Percentiles rank a stretch among this genome's conserved stretches.
Conservation (phyloP, 352 stramenopile species). For the Globisporangium solare region DNA sequence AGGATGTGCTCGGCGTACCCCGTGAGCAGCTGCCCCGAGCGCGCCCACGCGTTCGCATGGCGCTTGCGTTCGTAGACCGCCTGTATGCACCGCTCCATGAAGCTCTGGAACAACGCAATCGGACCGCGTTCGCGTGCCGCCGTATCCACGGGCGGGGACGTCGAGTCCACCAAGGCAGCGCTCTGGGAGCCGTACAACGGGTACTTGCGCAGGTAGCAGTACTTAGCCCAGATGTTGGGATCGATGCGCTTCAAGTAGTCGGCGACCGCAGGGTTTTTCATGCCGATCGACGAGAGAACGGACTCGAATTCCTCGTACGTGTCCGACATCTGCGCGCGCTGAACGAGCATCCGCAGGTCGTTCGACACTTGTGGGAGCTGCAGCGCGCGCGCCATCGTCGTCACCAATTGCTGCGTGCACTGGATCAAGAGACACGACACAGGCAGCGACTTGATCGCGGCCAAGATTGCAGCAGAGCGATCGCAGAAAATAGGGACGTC, state of each 20-base stretch:
- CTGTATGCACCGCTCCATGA: conserved; percentile 39
- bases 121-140: conserved; percentile 21
- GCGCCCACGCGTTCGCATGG: conserved; percentile 19
- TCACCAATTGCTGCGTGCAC: conserved; percentile 31
- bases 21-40: conserved; percentile 25
- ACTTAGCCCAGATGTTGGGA: conserved; percentile 29
- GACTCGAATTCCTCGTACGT: conserved; percentile 31
- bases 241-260: conserved; percentile 23
- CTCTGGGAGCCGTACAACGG: conserved; percentile 37
- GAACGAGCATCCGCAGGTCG: conserved; percentile 24
- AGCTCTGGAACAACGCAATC: conserved; percentile 35
- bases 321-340: conserved; percentile 26
- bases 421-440: conserved; percentile 34
- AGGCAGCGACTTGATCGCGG: conserved; percentile 25
- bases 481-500: conserved; percentile 43
- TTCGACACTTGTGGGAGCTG: conserved; percentile 18
- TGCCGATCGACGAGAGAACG: conserved; percentile 16
- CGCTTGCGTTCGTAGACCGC: conserved; percentile 32
- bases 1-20: conserved; percentile 27
- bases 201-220: conserved; percentile 36
- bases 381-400: conserved; percentile 20
- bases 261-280: conserved; percentile 18
- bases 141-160: conserved; percentile 15
- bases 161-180: conserved; percentile 21
- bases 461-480: conserved; percentile 19